phyloP scores from a whole-genome alignment of 2,329 filamentous ascomycete species.

The Pseudogymnoascus pannorum region DNA sequence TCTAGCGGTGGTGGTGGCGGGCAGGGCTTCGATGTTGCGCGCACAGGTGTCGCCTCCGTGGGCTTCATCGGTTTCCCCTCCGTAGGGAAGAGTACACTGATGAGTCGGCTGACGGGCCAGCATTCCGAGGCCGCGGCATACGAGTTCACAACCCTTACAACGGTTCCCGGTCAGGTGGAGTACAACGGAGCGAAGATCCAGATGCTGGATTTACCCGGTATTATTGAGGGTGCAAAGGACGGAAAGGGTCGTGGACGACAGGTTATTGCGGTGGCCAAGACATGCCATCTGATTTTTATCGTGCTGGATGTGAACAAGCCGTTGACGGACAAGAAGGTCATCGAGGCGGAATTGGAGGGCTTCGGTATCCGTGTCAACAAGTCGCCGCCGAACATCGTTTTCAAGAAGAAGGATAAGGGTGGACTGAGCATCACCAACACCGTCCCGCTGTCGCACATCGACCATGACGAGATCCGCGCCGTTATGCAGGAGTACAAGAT shows the following conservation, averaged over 20 bases:
- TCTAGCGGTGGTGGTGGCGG: constrained; percentile 79
- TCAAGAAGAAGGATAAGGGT: constrained; percentile 99
- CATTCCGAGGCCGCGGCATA: constrained; percentile 97
- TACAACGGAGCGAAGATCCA: constrained; percentile 98
- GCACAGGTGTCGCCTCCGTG: constrained; percentile 93
- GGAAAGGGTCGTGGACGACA: constrained; percentile 95
- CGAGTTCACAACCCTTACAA: constrained; percentile 97
- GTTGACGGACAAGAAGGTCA: constrained; percentile 90
- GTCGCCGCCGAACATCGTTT: constrained; percentile 93
- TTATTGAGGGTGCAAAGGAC: constrained; percentile 97
- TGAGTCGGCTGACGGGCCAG: constrained; percentile 90
- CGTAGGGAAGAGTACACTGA: constrained; percentile 95
- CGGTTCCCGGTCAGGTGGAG: constrained; percentile 88
- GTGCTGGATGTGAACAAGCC: constrained; percentile 98
- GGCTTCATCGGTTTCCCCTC: constrained; percentile 98
- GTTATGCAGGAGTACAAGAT: constrained; percentile 98
- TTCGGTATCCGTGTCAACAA: constrained; percentile 99
- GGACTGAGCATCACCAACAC: constrained; percentile 95
- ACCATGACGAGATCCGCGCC: constrained; percentile 93
- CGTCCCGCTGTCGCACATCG: constrained; percentile 83
- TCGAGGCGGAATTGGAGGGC: constrained; percentile 90
- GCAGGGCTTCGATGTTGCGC: constrained; percentile 91
- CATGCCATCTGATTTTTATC: constrained; percentile 97
- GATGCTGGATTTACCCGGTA: constrained; percentile 96
- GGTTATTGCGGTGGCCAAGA: constrained; percentile 98